Percentiles rank a stretch among this genome's conserved stretches.
phyloP scores from a whole-genome alignment of 768 basidiomycete genomes.

The Podaxis carcinomalis region DNA sequence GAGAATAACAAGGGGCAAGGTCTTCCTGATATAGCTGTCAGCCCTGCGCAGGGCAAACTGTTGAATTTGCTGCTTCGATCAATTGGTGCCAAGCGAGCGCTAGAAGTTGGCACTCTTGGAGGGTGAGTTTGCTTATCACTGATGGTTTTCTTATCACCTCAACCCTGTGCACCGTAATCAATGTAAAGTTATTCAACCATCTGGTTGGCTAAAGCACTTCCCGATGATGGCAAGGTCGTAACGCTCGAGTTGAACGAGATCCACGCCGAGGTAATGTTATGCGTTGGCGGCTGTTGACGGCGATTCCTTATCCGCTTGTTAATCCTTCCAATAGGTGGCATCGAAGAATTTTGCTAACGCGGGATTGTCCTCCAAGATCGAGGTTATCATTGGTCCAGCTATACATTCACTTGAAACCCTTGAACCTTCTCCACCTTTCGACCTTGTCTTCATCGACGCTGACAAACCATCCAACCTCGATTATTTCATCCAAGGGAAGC shows the following conservation, averaged over 20 bases:
- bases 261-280: slow-evolving; percentile 36
- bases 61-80: slow-evolving; percentile 47
- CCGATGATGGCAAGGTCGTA: slow-evolving; percentile 43
- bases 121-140: slow-evolving; percentile 37
- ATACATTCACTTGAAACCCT: slow-evolving; percentile 45
- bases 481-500: slow-evolving; percentile 59
- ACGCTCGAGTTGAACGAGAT: slow-evolving; percentile 44
- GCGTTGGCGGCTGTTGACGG: not conserved
- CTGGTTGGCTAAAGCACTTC: slow-evolving; percentile 42
- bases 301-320: not conserved
- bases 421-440: slow-evolving; percentile 47
- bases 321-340: slow-evolving; percentile 42
- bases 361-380: slow-evolving; percentile 44
- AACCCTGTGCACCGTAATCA: not conserved
- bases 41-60: slow-evolving; percentile 53
- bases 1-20: slow-evolving; percentile 38
- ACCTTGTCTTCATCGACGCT: slow-evolving; percentile 70
- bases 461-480: slow-evolving; percentile 53
- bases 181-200: slow-evolving; percentile 37
- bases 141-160: not conserved
- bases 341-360: slow-evolving; percentile 51
- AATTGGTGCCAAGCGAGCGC: slow-evolving; percentile 48
- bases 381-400: slow-evolving; percentile 49
- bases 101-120: slow-evolving; percentile 67
- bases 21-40: slow-evolving; percentile 50